Base-by-base conservation (phyloP, 345 rosid genomes). In the Balakata baccata region DNA sequence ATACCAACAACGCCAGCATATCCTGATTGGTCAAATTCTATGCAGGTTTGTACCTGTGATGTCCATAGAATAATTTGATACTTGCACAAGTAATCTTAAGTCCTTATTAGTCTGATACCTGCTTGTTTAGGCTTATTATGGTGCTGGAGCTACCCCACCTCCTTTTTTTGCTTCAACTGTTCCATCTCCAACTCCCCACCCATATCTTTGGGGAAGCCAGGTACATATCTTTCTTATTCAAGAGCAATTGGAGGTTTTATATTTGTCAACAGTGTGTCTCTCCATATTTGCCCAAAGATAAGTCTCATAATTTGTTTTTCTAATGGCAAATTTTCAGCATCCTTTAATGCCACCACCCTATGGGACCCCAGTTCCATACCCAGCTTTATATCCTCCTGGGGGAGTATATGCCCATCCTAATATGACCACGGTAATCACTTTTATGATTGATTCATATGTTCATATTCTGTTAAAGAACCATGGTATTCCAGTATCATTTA, bases 301-400 rank as follows among this genome's bases (percentile, higher is more conserved):
- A 46, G 60, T 45, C 57, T 74, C 71, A 65, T 62, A 63, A 29
- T 1, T 57, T 49, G 74, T 5, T 64, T 12, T 79, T 69, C 52
- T 9, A 75, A 72, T 56, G 49, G 64, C 22, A 54, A 77, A 63
- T 59, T 75, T 77, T 79, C 87, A 96, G 99, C 98, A 90, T 85
- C 92, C 91, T 70, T 75, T 96, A 81, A 90, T 93, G 71, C 86
- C 96, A 56, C 96, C 96, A 49, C 96, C 96, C 29, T 93, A 91
- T 62, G 99, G 98, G 54, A 89, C 98, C 11, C 96, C 94, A 22
- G 94, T 95, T 75, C 98, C 99, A 38, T 96, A 96, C 62, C 91
- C 94, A 39, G 87, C 95, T 64, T 85, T 96, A 64, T 96, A 92
- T 85, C 96, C 99, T 71, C 89, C 94, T 0, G 98, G 94, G 11